These are phyloP conservation scores for Amphicarpaea edgeworthii DNA, from an alignment of 306 rosid species.

Conservation along the genomic window DNA sequence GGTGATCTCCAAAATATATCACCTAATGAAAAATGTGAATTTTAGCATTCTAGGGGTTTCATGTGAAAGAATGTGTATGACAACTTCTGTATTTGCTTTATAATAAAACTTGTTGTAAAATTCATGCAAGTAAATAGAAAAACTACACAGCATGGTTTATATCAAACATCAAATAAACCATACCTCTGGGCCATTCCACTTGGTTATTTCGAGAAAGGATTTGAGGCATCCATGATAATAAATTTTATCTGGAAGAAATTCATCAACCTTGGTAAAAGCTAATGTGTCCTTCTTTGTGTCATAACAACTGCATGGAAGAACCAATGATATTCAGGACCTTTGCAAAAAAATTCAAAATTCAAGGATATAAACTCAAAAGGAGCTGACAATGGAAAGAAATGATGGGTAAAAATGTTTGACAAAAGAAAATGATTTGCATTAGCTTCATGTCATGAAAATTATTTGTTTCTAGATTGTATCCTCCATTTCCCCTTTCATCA, in stretches of 20 bases:
- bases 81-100: slow-evolving; percentile 6
- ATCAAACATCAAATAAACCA: slow-evolving; percentile 34
- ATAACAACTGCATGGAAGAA: slow-evolving; percentile 73
- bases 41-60: slow-evolving; percentile 35
- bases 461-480: neutral
- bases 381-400: slow-evolving; percentile 24
- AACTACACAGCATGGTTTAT: slow-evolving; percentile 23
- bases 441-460: slow-evolving; percentile 5
- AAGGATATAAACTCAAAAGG: slow-evolving; percentile 28
- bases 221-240: slow-evolving; percentile 96
- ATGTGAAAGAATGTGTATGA: slow-evolving; percentile 32
- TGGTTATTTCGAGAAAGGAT: slow-evolving; percentile 87
- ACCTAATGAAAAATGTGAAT: slow-evolving; percentile 59
- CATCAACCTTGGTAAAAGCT: slow-evolving; percentile 87
- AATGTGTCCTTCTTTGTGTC: slow-evolving; percentile 80
- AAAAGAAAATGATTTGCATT: slow-evolving; percentile 38
- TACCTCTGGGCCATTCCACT: slow-evolving; percentile 99
- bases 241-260: slow-evolving; percentile 77
- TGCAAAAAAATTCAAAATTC: slow-evolving; percentile 38
- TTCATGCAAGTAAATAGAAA: slow-evolving; percentile 34
- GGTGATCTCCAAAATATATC: slow-evolving; percentile 98
- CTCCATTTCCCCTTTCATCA: slow-evolving; percentile 34
- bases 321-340: slow-evolving; percentile 42
- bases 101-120: slow-evolving; percentile 33
- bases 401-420: neutral